Evolutionary conservation across 2,329 filamentous ascomycete species (phyloP).

Genomic region (Talaromyces sp.): DNA sequence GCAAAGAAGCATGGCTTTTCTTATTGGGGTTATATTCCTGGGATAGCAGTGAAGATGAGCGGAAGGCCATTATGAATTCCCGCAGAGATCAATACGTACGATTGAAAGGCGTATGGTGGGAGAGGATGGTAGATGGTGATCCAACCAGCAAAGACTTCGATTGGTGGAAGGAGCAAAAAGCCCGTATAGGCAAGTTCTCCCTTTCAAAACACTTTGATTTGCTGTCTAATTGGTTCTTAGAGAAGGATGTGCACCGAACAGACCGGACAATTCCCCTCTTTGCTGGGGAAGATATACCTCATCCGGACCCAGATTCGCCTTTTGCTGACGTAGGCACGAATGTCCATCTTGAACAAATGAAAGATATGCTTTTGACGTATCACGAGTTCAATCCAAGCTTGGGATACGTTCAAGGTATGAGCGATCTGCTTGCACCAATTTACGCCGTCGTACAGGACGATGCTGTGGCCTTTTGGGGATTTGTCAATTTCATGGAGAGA

Average conservation of each 20-base stretch:
- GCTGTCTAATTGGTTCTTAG: constrained; percentile 44
- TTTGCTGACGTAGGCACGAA: constrained; percentile 93
- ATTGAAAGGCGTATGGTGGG: constrained; percentile 95
- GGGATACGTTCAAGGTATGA: constrained; percentile 98
- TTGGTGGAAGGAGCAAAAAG: constrained; percentile 94
- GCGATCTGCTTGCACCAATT: constrained; percentile 87
- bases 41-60: constrained; percentile 82
- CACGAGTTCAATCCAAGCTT: constrained; percentile 96
- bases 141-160: constrained; percentile 77
- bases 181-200: constrained; percentile 71
- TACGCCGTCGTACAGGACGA: constrained; percentile 98
- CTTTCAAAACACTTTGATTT: constrained; percentile 15
- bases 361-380: constrained; percentile 97
- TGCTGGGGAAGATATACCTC: constrained; percentile 89
- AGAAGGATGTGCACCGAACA: constrained; percentile 97
- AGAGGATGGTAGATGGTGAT: constrained; percentile 76
- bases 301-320: constrained; percentile 91
- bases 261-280: constrained; percentile 95
- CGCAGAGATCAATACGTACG: constrained; percentile 89
- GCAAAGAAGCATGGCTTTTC: constrained; percentile 96
- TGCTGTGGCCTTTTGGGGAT: constrained; percentile 93
- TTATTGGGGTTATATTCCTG: constrained; percentile 87
- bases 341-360: constrained; percentile 96
- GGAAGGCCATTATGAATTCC: constrained; percentile 75
- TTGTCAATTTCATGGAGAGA: constrained; percentile 91